Evolutionary conservation across 176 grass and related monocot species (phyloP).

Genomic region (barley (Hordeum vulgare)): DNA sequence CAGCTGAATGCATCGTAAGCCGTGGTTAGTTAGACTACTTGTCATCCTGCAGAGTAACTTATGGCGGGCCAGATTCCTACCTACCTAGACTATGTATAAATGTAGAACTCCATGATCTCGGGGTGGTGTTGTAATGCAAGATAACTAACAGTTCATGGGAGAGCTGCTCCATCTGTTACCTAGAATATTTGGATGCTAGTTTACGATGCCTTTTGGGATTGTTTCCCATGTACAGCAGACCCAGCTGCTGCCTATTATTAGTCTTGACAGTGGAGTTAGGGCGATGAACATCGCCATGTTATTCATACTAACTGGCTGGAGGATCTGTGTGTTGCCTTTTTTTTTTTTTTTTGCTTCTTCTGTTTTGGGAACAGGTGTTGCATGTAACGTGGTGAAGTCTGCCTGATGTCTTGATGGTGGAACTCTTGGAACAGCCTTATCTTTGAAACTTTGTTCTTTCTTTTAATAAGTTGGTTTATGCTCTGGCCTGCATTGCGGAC

Average conservation of each 20-base stretch:
- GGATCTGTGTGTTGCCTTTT: neutral
- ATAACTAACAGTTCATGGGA: neutral
- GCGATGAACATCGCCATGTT: neutral
- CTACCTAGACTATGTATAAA: neutral
- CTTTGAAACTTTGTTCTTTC: neutral
- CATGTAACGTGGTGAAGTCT: neutral
- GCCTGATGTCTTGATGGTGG: neutral
- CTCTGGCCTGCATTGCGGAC: neutral
- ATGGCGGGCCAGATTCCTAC: neutral
- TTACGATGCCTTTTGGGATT: neutral
- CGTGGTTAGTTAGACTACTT: neutral
- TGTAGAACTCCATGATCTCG: neutral
- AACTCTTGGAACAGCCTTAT: neutral
- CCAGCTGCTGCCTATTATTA: neutral
- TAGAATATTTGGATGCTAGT: constrained; percentile 7
- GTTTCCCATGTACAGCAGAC: neutral
- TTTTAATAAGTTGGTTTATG: neutral
- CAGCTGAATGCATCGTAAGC: neutral
- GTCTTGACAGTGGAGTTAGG: neutral
- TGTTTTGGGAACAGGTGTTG: neutral
- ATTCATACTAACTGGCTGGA: neutral
- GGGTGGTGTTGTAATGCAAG: neutral
- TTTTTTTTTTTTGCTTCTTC: neutral
- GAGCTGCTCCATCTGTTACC: neutral
- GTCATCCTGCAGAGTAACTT: neutral